Evolutionary conservation across 73 alveolate species (phyloP).

Genomic region (Paramecium primaurelia): DNA sequence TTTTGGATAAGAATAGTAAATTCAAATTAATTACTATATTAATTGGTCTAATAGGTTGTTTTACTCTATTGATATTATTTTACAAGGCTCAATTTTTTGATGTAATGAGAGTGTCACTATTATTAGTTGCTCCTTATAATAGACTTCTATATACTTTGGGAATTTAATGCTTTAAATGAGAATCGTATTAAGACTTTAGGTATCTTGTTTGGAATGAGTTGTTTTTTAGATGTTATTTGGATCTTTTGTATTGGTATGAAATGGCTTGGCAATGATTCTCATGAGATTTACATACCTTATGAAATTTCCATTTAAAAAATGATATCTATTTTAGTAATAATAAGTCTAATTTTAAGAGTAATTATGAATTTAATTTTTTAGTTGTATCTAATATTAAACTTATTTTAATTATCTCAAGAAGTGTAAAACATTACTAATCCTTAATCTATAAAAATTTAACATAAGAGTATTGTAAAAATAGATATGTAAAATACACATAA

Average conservation of each 20-base stretch:
- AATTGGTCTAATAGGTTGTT: not conserved
- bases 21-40: not conserved
- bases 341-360: not conserved
- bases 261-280: not conserved
- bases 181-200: constrained; percentile 16
- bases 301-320: not conserved
- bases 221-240: not conserved
- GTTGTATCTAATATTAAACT: not conserved
- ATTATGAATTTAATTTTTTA: not conserved
- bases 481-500: not conserved
- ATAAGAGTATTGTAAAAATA: not conserved
- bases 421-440: not conserved
- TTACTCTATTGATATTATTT: constrained; percentile 9
- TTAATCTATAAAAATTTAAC: not conserved
- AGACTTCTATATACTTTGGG: not conserved
- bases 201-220: not conserved
- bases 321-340: not conserved
- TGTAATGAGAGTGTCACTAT: not conserved
- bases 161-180: not conserved
- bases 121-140: not conserved
- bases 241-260: not conserved
- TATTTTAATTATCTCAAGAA: not conserved
- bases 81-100: constrained; percentile 17
- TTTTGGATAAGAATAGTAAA: not conserved
- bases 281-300: not conserved